Percentiles rank a stretch among this genome's conserved stretches.
These are phyloP conservation scores for Podospora bellae-mahoneyi DNA, from an alignment of 495 filamentous ascomycete genomes.

Conservation along the genomic window DNA sequence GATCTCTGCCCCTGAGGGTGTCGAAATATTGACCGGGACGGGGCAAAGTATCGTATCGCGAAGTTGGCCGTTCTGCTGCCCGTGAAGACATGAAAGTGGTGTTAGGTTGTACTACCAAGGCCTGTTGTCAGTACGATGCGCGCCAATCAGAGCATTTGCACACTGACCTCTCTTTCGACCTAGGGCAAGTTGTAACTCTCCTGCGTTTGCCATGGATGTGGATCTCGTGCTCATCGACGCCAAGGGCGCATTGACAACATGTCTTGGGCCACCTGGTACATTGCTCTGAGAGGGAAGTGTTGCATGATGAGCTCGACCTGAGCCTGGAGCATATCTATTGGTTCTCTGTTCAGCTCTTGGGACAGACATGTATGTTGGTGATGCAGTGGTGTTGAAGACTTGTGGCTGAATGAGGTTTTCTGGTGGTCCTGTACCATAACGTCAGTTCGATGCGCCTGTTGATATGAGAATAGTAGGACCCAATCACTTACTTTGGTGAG, in stretches of 20 bases:
- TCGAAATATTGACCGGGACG: neutral
- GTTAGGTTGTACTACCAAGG: neutral
- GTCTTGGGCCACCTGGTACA: neutral
- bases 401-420: neutral
- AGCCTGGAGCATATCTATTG: neutral
- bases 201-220: neutral
- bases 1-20: neutral
- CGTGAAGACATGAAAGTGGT: neutral
- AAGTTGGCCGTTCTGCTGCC: neutral
- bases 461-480: neutral
- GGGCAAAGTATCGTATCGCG: neutral
- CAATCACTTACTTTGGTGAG: neutral
- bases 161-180: neutral
- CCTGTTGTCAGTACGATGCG: neutral
- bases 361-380: neutral
- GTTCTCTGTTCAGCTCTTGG: neutral
- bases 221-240: neutral
- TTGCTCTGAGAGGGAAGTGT: neutral
- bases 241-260: neutral
- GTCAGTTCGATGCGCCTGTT: neutral
- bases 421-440: neutral
- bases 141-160: neutral
- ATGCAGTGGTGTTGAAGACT: neutral
- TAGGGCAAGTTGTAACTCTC: neutral
- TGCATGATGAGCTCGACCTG: neutral